Base-by-base conservation (phyloP, 192 early-diverging fungal genomes). In the Dimargaris verticillata region DNA sequence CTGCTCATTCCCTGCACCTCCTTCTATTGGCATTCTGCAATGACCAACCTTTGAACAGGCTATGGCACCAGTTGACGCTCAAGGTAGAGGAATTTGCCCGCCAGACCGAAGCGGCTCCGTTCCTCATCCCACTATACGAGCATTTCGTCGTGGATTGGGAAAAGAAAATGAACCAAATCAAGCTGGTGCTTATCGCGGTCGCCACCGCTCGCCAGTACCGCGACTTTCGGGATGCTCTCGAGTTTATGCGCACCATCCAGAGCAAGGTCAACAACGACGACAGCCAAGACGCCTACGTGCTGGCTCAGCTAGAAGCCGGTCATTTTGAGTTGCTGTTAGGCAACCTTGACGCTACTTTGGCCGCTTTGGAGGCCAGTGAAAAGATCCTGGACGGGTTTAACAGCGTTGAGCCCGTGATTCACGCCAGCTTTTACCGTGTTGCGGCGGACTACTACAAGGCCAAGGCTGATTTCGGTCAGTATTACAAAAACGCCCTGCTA, bases 401-500 rank as follows among this genome's bases (percentile, higher is more conserved):
- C 43, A 78, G 74, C 3, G 85, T 88, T 12, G 93, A 96, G 29
- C 80, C 85, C 0, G 82, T 87, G 12, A 91, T 99, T 68, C 85
- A 94, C 62, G 91, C 93, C 17, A 87, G 82, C 65, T 97, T 89
- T 66, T 97, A 97, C 69, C 84, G 91, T 42, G 92, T 99, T 26
- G 78, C 87, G 60, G 91, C 96, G 5, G 93, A 97, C 60, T 99
- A 88, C 73, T 92, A 93, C 76, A 99, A 99, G 82, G 89, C 89
- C 45, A 91, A 93, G 69, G 86, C 87, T 0, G 79, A 81, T 20
- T 97, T 91, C 72, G 88, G 87, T 15, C 80, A 93, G 66, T 98
- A 92, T 67, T 99, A 96, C 72, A 91, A 93, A 75, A 90, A 85
- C 62, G 91, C 96, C 1, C 71, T 99, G 53, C 76, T 99, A 43